Evolutionary conservation across 192 early-diverging fungal genomes (phyloP), one percentile per base, ranked within the genome.

Genomic region (Backusella sp.): DNA sequence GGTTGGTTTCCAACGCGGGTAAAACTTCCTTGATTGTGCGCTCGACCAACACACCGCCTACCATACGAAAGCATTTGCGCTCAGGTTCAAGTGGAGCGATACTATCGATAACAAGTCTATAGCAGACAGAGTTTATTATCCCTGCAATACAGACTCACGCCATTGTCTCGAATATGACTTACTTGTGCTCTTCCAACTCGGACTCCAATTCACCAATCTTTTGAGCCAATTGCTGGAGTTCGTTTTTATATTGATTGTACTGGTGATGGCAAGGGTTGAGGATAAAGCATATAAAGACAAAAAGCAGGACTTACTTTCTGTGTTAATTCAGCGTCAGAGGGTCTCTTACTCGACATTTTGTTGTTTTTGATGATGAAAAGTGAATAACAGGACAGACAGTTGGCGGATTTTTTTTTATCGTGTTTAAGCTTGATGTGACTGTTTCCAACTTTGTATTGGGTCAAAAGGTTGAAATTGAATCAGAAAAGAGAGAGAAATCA

Each of bases 191-290:
- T 77, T 96, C 96, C 26, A 91, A 85, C 80, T 99, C 95, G 56
- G 90, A 88, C 82, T 99, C 97, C 30, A 99, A 86, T 80, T 98
- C 97, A 23, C 95, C 96, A 73, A 97, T 88, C 87, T 98, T 98
- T 77, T 90, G 88, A 30, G 96, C 95, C 35, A 98, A 85, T 26
- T 85, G 84, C 73, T 94, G 91, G 70, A 98, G 88, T 76, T 98
- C 94, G 44, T 88, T 87, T 90, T 92, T 93, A 86, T 88, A 87
- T 80, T 89, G 83, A 80, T 93, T 92, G 74, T 83, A 83, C 77
- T 83, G 75, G 3, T 7, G 15, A 35, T 15, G 9, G 17, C 15
- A 49, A 49, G 12, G 42, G 42, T 49, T 49, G 46, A 49, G 6
- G 0, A 49, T 49, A n/a, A 6, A 49, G 17, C 21, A 49, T 6